Base-by-base conservation (phyloP, 163 green algal genomes). In the Scenedesmus sp. region DNA sequence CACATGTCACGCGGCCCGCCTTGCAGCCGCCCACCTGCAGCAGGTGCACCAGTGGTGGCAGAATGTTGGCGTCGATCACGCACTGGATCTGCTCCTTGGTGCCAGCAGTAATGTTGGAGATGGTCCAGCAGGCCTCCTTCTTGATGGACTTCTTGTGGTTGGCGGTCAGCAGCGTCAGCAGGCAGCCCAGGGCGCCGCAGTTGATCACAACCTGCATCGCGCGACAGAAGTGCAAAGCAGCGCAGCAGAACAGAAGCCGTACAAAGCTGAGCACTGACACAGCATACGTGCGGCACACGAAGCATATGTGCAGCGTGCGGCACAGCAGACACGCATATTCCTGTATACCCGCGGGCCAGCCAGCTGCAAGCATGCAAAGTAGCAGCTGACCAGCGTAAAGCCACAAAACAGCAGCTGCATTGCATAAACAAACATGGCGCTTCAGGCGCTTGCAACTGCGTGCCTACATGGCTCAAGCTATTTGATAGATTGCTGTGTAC, bases 121-220 rank as follows among this genome's bases (percentile, higher is more conserved):
- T 98, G 33, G 98, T 99, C 98, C 98, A 99, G 96, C 98, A 99
- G 0, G 98, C 97, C 95, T 99, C 98, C 95, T 99, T 99, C 95
- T 99, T 99, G 95, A 99, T 99, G 93, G 92, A 97, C 95, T 99
- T 99, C 95, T 99, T 99, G 93, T 99, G 96, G 87, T 97, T 98
- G 61, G 94, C 97, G 26, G 93, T 96, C 24, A 99, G 94, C 89
- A 99, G 96, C 90, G 97, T 96, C 44, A 98, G 96, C 94, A 99
- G 94, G 94, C 97, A 99, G 33, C 93, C 83, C 81, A 99, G 94
- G 24, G 97, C 98, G 42, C 96, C 93, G 93, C 98, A 99, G 95
- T 99, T 99, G 95, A 99, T 99, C 86, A 99, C 96, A 26, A 98
- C 97, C 95, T 99, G 96, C 10, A 30, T 10, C 16, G 44, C 42